These are phyloP conservation scores for Hymenoscyphus infarciens DNA, from an alignment of 2,329 filamentous ascomycete species.

Conservation along the genomic window DNA sequence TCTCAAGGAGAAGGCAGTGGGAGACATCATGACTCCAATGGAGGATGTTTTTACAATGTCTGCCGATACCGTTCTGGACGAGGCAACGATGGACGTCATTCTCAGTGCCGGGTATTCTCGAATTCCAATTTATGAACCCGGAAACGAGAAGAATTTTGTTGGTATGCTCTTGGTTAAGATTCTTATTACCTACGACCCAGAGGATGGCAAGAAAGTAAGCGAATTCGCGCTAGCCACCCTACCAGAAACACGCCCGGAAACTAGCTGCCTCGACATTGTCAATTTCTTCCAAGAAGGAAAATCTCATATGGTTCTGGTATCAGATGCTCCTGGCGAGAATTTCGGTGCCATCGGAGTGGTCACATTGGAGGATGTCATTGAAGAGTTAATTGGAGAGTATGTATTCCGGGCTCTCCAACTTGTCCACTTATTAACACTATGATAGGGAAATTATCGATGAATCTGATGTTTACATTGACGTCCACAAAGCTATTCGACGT, in stretches of 20 bases:
- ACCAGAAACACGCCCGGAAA: slow-evolving; percentile 90
- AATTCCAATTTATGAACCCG: slow-evolving; percentile 88
- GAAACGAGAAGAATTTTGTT: slow-evolving; percentile 82
- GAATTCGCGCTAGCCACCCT: slow-evolving; percentile 92
- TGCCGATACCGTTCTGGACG: slow-evolving; percentile 89
- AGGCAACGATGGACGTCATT: slow-evolving; percentile 91
- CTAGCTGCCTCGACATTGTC: slow-evolving; percentile 95
- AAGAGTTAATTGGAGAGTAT: slow-evolving; percentile 96
- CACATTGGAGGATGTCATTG: slow-evolving; percentile 95
- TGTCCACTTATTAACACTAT: slow-evolving; percentile 27
- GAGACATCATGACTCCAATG: slow-evolving; percentile 98
- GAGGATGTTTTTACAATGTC: slow-evolving; percentile 95
- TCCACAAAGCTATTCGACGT: slow-evolving; percentile 94
- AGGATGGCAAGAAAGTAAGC: slow-evolving; percentile 80
- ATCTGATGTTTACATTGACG: slow-evolving; percentile 96
- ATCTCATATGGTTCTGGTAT: slow-evolving; percentile 97
- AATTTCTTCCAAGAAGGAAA: slow-evolving; percentile 99
- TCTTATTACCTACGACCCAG: slow-evolving; percentile 95
- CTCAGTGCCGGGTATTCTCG: slow-evolving; percentile 91
- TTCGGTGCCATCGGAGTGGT: slow-evolving; percentile 89
- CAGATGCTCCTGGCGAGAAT: slow-evolving; percentile 83
- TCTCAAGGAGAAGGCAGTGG: slow-evolving; percentile 92
- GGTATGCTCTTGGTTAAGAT: slow-evolving; percentile 99
- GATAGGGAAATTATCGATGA: slow-evolving; percentile 94
- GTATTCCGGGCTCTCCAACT: slow-evolving; percentile 37